Percentiles rank a stretch among this genome's conserved stretches.
phyloP scores from a whole-genome alignment of 257 asterid species.

The Fraxinus quadrangulata region DNA sequence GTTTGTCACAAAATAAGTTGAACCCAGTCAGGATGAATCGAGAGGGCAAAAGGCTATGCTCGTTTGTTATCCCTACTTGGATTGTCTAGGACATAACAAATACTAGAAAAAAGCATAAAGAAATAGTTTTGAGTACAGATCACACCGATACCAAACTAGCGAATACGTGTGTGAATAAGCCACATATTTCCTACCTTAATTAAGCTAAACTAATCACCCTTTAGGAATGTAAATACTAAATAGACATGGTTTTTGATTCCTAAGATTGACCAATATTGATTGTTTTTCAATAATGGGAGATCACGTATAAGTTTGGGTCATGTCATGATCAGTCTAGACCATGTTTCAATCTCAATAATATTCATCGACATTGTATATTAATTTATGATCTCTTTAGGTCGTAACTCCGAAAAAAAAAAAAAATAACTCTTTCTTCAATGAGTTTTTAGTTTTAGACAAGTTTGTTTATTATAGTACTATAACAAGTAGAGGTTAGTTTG shows the following conservation, averaged over 20 bases:
- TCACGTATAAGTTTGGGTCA: neutral
- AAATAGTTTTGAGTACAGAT: neutral
- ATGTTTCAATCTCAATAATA: no score
- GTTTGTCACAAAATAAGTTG: no score
- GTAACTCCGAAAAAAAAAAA: no score
- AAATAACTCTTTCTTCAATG: no score
- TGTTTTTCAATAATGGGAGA: neutral
- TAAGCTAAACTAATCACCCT: neutral
- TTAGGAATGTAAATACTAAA: neutral
- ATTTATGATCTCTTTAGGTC: no score
- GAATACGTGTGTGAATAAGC: neutral
- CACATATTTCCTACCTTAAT: neutral
- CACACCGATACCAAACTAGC: neutral
- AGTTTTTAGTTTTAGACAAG: no score
- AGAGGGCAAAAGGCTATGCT: no score
- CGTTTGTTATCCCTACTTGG: neutral
- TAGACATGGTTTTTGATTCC: neutral
- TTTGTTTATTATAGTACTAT: no score
- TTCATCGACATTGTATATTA: no score
- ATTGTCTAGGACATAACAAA: neutral
- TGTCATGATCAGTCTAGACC: neutral
- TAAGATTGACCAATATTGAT: neutral
- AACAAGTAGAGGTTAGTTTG: no score
- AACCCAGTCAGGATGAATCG: no score
- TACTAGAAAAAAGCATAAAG: neutral